Evolutionary conservation across 768 basidiomycete genomes (phyloP), one percentile per base, ranked within the genome.

Genomic region (Cystobasidium ongulense): DNA sequence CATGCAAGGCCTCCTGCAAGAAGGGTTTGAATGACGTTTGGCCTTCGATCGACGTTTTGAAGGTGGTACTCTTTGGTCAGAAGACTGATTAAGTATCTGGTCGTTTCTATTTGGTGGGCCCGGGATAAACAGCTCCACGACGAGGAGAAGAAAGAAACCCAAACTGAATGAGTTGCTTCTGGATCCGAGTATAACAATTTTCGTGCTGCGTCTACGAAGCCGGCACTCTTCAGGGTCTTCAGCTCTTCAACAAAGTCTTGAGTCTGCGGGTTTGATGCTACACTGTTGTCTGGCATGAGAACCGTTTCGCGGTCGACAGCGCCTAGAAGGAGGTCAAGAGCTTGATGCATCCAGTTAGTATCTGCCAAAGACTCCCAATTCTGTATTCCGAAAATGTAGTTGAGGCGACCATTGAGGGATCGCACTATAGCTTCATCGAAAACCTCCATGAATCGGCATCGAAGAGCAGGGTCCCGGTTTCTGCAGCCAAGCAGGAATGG

Each of bases 11-110:
- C 85, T 0, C 91, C 91, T 23, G 86, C 86, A 27, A 99, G 87
- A 33, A 99, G 84, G 0, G 92, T 92, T 80, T 96, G 90, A 57
- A 98, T 87, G 73, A 95, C 86, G 80, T 98, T 98, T 1, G 94
- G 93, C 15, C 92, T 88, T 78, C 90, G 80, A 53, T 92, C 90
- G 7, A 89, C 87, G 81, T 97, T 94, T 76, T 88, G 88, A 77
- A 89, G 85, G 80, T 97, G 92, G 80, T 92, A 94, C 75, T 97
- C 95, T 80, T 92, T 93, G 81, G 91, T 89, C 67, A 99, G 86
- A 27, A 97, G 85, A 66, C 87, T 88, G 80, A 94, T 89, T 85
- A 92, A 89, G 80, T 93, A 90, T 68, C 91, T 87, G 0, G 91
- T 91, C 67, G 92, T 85, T 73, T 97, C 91, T 0, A 85, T 84